phyloP scores from a whole-genome alignment of 306 rosid genomes.

The Medicago ruthenica region DNA sequence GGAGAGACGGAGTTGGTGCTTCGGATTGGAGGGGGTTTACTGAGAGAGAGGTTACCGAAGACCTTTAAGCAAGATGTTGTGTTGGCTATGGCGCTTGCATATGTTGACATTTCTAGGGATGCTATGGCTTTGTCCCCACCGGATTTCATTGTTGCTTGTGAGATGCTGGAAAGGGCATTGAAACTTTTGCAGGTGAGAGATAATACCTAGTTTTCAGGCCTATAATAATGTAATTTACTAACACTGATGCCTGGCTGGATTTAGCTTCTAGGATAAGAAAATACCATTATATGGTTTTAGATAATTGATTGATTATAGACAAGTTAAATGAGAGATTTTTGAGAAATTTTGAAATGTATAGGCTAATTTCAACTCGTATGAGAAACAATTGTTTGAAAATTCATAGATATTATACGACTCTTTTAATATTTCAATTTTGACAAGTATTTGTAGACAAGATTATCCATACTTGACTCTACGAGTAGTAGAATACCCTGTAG shows the following conservation, averaged over 20 bases:
- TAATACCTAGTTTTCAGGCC: not conserved
- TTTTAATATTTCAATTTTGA: not conserved
- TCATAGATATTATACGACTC: not conserved
- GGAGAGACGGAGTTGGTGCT: constrained; percentile 83
- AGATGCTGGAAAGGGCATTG: constrained; percentile 94
- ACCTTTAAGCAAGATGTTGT: constrained; percentile 93
- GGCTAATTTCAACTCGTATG: not conserved
- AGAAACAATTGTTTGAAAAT: not conserved
- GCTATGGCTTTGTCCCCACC: constrained; percentile 88
- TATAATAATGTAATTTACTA: not conserved
- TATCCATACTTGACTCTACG: not conserved
- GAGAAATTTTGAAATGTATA: not conserved
- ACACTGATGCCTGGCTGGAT: not conserved
- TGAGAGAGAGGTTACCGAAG: constrained; percentile 85
- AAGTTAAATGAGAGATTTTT: not conserved
- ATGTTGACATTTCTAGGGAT: constrained; percentile 86
- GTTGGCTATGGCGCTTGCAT: constrained; percentile 88
- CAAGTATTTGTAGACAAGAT: not conserved
- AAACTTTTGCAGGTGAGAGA: constrained; percentile 78
- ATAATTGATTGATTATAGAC: not conserved
- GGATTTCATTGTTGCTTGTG: constrained; percentile 78
- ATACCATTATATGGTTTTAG: not conserved
- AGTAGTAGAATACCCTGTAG: not conserved
- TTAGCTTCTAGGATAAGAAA: not conserved
- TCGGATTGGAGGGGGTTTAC: constrained; percentile 76